phyloP scores from a whole-genome alignment of 2,329 filamentous ascomycete species.

The Pyricularia sp. region DNA sequence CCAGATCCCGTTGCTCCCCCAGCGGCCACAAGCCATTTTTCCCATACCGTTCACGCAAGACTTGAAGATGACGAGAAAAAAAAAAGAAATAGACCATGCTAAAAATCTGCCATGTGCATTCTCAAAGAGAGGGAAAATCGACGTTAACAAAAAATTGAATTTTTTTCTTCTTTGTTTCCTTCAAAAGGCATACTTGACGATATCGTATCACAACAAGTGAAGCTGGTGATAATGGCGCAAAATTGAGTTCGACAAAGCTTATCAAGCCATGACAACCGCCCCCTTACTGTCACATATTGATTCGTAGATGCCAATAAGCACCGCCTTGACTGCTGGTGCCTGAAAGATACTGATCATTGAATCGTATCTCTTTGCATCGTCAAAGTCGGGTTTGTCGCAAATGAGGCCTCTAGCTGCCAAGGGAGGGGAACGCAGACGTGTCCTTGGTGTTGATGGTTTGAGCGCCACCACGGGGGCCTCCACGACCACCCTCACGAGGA shows the following conservation, averaged over 20 bases:
- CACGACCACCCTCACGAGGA: conserved; percentile 13
- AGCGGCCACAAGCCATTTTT: conserved; percentile 5
- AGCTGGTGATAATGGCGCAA: neutral
- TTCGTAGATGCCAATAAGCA: neutral
- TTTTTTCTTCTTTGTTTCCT: neutral
- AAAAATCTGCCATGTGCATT: conserved; percentile 1
- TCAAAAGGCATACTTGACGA: neutral
- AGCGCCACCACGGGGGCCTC: conserved; percentile 17
- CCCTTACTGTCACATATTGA: neutral
- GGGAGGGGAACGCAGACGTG: conserved; percentile 50
- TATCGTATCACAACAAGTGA: neutral
- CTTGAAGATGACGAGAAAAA: neutral
- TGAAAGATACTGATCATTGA: neutral
- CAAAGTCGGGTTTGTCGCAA: neutral
- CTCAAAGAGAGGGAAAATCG: neutral
- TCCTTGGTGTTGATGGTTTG: conserved; percentile 48
- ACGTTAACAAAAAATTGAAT: neutral
- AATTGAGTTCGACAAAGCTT: neutral
- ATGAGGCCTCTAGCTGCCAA: conserved; percentile 31
- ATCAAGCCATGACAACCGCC: neutral
- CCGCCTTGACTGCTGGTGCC: neutral
- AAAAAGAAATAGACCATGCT: conserved; percentile 2
- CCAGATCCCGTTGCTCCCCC: conserved; percentile 1
- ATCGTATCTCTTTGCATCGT: neutral
- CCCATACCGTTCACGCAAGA: conserved; percentile 1